phyloP scores from a whole-genome alignment of 2,329 filamentous ascomycete species.

The Botrytis paeoniae region DNA sequence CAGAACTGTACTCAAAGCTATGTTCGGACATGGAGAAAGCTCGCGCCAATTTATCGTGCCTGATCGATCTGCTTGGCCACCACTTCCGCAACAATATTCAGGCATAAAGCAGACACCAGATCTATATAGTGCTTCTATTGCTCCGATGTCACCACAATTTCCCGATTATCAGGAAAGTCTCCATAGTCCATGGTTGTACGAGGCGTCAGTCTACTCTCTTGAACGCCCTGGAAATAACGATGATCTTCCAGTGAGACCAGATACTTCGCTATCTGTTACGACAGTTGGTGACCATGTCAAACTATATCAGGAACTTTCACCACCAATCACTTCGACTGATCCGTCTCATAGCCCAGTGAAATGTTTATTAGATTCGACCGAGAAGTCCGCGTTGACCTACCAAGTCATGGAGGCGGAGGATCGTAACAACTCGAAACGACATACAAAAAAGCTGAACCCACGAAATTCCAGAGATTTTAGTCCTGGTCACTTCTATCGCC shows the following conservation, averaged over 20 bases:
- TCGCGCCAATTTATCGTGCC: slow-evolving; percentile 5
- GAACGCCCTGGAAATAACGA: neutral
- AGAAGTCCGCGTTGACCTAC: neutral
- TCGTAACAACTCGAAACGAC: slow-evolving; percentile 3
- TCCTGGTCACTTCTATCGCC: neutral
- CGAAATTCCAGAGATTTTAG: slow-evolving; percentile 2
- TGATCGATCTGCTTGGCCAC: slow-evolving; percentile 22
- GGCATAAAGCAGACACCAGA: neutral
- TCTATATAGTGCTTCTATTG: neutral
- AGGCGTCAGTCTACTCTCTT: slow-evolving; percentile 10
- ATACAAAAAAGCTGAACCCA: neutral
- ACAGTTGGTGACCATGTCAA: slow-evolving; percentile 3
- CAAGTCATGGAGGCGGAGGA: slow-evolving; percentile 1
- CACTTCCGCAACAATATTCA: neutral
- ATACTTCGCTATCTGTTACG: slow-evolving; percentile 5
- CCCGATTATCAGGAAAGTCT: neutral
- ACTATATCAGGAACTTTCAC: slow-evolving; percentile 9
- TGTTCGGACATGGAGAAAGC: slow-evolving; percentile 22
- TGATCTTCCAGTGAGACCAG: neutral
- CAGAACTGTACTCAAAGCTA: slow-evolving; percentile 19
- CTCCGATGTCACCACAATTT: neutral
- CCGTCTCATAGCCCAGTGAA: neutral
- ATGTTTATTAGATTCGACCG: neutral
- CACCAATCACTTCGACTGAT: neutral
- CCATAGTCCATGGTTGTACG: neutral